A percentile compares a stretch with the other conserved stretches of the same genome.
These are phyloP conservation scores for Phalaenopsis hybrid DNA, from an alignment of 116 monocot species.

Conservation along the genomic window DNA sequence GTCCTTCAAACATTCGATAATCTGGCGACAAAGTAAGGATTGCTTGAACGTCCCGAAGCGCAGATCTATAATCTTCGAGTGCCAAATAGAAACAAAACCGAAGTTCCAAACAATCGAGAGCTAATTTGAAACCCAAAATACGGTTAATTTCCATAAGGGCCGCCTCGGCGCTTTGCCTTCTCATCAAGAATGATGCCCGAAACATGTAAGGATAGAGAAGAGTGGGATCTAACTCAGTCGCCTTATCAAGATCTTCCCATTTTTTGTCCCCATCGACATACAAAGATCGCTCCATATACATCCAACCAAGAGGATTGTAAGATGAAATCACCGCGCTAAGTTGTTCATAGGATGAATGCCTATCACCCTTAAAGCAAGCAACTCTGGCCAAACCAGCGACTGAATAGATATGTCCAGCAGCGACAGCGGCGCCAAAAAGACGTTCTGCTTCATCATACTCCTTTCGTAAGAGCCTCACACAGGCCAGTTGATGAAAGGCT, in stretches of 20 bases:
- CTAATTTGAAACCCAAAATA: slow-evolving; percentile 19
- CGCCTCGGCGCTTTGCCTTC: slow-evolving; percentile 19
- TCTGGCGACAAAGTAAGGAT: slow-evolving; percentile 13
- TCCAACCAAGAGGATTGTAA: slow-evolving; percentile 27
- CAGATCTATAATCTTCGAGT: slow-evolving; percentile 18
- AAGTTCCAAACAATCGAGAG: slow-evolving; percentile 25
- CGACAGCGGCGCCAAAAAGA: slow-evolving; percentile 21
- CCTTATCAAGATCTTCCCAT: slow-evolving; percentile 27
- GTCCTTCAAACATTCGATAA: slow-evolving; percentile 23
- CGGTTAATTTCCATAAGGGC: slow-evolving; percentile 27
- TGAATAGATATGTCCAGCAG: slow-evolving; percentile 28
- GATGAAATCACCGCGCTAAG: slow-evolving; percentile 20
- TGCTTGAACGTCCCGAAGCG: slow-evolving; percentile 15
- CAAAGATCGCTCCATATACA: slow-evolving; percentile 35
- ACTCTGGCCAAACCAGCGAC: slow-evolving; percentile 26
- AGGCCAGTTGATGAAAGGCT: slow-evolving; percentile 18
- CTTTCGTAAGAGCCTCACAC: slow-evolving; percentile 24
- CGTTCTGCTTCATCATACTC: slow-evolving; percentile 23
- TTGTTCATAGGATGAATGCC: slow-evolving; percentile 15
- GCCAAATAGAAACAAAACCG: slow-evolving; percentile 26
- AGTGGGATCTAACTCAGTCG: slow-evolving; percentile 34
- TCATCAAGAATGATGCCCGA: slow-evolving; percentile 25
- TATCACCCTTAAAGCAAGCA: slow-evolving; percentile 16
- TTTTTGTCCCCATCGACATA: slow-evolving; percentile 25
- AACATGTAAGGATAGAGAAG: slow-evolving; percentile 36